Conservation (phyloP, 257 asterid species). For the Sherardia arvensis region DNA sequence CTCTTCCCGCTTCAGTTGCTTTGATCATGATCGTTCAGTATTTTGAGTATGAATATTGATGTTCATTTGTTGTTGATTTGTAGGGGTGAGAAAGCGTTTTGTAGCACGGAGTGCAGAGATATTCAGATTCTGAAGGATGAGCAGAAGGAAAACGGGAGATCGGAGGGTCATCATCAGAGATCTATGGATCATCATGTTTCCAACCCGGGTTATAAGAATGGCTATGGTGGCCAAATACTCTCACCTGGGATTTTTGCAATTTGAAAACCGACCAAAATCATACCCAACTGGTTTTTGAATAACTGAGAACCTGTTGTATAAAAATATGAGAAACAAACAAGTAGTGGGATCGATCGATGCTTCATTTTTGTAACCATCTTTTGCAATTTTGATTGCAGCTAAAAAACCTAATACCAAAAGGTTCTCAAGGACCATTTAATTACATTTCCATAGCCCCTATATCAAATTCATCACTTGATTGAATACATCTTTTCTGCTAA, state of each 20-base stretch:
- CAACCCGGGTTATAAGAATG: conserved; percentile 34
- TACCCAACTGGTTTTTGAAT: background rate
- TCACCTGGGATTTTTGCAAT: conserved; percentile 59
- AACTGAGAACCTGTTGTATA: conserved; percentile 2
- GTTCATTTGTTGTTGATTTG: conserved; percentile 9
- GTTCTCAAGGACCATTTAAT: conserved; percentile 5
- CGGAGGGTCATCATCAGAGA: conserved; percentile 31
- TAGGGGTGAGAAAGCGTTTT: conserved; percentile 91
- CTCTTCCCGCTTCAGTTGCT: too few relatives aligned
- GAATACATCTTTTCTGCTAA: too few relatives aligned
- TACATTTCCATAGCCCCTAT: background rate
- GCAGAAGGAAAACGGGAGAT: conserved; percentile 48
- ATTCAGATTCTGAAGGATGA: conserved; percentile 68
- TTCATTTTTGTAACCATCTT: background rate
- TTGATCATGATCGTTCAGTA: too few relatives aligned
- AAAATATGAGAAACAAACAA: conserved; percentile 6
- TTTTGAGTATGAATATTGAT: background rate
- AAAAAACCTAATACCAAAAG: conserved; percentile 7
- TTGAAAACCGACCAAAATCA: conserved; percentile 12
- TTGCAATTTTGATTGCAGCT: conserved; percentile 17
- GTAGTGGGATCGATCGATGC: background rate
- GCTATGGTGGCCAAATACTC: conserved; percentile 40
- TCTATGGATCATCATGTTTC: conserved; percentile 28
- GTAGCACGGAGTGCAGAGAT: conserved; percentile 82
- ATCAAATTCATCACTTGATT: too few relatives aligned